Percentiles rank a stretch among this genome's conserved stretches.
phyloP scores from a whole-genome alignment of 306 rosid species.

The Quercus suber region DNA sequence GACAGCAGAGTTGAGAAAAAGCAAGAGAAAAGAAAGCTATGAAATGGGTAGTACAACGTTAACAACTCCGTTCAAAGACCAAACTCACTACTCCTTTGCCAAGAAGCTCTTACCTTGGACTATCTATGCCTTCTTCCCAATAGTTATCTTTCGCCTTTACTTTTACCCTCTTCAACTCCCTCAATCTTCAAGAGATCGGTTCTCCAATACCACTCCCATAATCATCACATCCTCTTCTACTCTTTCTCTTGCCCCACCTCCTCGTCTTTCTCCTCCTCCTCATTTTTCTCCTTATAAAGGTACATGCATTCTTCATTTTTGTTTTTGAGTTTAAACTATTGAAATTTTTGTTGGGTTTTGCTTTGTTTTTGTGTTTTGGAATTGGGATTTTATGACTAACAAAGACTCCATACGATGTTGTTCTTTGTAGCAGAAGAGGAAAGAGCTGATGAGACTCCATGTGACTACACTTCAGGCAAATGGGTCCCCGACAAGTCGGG shows the following conservation, averaged over 20 bases:
- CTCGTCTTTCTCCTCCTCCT: constrained; percentile 21
- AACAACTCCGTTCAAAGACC: constrained; percentile 48
- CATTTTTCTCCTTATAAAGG: constrained; percentile 29
- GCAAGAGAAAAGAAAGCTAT: not conserved
- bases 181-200: constrained; percentile 29
- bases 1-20: not conserved
- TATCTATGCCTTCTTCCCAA: constrained; percentile 59
- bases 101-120: constrained; percentile 56
- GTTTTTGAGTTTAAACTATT: constrained; percentile 12
- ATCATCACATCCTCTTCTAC: constrained; percentile 25
- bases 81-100: constrained; percentile 15
- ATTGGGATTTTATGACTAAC: not conserved
- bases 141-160: constrained; percentile 61
- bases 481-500: constrained; percentile 66
- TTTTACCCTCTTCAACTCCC: constrained; percentile 51
- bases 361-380: constrained; percentile 14
- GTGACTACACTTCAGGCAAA: constrained; percentile 69
- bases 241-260: constrained; percentile 7
- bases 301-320: not conserved
- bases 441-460: constrained; percentile 28
- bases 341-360: constrained; percentile 1
- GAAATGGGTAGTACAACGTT: constrained; percentile 35
- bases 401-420: constrained; percentile 6
- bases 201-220: constrained; percentile 26
- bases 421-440: constrained; percentile 47